These are phyloP conservation scores for Globisporangium solare DNA, from an alignment of 352 stramenopile genomes.

Conservation along the genomic window DNA sequence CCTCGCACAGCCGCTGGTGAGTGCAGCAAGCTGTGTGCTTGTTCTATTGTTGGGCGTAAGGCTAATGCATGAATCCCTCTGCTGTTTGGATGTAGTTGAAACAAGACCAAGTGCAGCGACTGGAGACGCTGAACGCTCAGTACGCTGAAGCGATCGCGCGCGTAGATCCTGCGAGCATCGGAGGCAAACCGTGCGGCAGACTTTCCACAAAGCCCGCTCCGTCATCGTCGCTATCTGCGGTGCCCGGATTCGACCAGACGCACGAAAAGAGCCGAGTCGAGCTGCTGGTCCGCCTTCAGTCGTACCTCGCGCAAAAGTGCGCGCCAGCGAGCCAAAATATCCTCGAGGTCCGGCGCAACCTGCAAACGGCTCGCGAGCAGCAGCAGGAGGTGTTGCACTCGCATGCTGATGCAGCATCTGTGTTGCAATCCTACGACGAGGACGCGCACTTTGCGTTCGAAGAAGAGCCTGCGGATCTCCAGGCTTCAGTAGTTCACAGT, in stretches of 20 bases:
- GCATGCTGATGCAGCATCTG: not conserved
- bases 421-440: not conserved
- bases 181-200: not conserved
- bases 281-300: conserved; percentile 2
- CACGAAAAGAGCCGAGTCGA: conserved; percentile 10
- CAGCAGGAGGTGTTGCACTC: not conserved
- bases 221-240: not conserved
- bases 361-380: not conserved
- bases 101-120: conserved; percentile 7
- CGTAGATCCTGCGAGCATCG: not conserved
- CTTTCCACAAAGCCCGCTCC: not conserved
- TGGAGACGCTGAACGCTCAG: not conserved
- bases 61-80: not conserved
- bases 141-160: conserved; percentile 9
- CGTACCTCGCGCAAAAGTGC: conserved; percentile 5
- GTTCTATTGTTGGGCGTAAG: not conserved
- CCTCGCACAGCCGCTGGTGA: too few species aligned
- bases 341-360: not conserved
- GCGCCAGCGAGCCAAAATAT: not conserved
- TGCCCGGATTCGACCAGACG: not conserved
- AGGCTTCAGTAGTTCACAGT: not conserved
- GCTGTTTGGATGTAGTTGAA: conserved; percentile 2
- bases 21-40: not conserved
- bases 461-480: not conserved
- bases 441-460: conserved; percentile 7